These are phyloP conservation scores for Tephrocybe sp. DNA, from an alignment of 768 basidiomycete species.

Conservation along the genomic window DNA sequence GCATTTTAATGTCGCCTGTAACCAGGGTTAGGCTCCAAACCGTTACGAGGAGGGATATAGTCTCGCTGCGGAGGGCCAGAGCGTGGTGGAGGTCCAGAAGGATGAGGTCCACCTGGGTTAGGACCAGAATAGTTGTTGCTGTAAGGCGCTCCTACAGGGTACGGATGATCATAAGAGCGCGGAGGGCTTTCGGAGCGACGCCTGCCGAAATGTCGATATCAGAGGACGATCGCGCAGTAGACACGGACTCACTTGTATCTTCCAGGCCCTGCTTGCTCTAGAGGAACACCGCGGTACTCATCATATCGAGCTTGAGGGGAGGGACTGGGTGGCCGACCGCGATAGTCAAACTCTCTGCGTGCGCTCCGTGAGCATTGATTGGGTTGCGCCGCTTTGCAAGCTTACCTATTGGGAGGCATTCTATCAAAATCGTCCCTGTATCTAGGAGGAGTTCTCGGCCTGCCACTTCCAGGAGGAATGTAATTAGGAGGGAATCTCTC, in stretches of 20 bases:
- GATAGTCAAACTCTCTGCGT: constrained; percentile 57
- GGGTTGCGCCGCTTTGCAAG: not conserved
- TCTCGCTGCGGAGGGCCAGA: constrained; percentile 37
- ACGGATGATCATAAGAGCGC: constrained; percentile 49
- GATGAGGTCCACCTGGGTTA: constrained; percentile 33
- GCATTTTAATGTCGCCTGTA: constrained; percentile 38
- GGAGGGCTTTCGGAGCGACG: constrained; percentile 75
- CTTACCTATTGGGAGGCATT: constrained; percentile 52
- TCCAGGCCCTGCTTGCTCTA: constrained; percentile 39
- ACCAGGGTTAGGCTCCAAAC: constrained; percentile 32
- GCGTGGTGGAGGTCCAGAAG: constrained; percentile 26
- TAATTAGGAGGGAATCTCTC: constrained; percentile 44
- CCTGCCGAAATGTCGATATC: constrained; percentile 28
- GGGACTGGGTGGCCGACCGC: constrained; percentile 52
- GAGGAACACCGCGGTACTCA: constrained; percentile 49
- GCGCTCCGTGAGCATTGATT: not conserved
- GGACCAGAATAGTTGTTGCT: constrained; percentile 50
- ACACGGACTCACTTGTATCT: constrained; percentile 49
- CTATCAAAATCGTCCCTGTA: constrained; percentile 66
- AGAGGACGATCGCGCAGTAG: constrained; percentile 2
- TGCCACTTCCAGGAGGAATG: constrained; percentile 48
- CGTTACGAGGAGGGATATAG: constrained; percentile 44
- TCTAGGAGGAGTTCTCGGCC: constrained; percentile 59
- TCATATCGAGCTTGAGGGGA: constrained; percentile 50
- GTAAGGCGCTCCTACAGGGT: constrained; percentile 38